Base-by-base conservation (phyloP, 805 yeast genomes). In the Lachancea fermentati region DNA sequence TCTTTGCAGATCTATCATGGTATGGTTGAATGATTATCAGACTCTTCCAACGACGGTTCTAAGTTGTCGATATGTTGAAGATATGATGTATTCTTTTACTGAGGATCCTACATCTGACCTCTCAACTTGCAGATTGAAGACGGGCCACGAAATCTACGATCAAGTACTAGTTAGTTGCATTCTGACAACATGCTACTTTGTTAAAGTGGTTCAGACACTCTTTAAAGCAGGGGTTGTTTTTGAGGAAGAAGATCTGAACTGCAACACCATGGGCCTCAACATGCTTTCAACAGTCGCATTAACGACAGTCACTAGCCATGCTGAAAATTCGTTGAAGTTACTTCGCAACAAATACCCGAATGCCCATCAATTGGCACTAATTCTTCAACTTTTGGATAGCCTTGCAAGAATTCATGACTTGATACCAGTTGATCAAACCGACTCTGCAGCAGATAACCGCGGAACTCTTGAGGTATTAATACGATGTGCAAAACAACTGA, bases 201-300 rank as follows among this genome's bases (percentile, higher is more conserved):
- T 80, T 14, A 75, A 74, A 15, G 63, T 72, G 43, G 52, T 58
- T 11, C 62, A 69, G 12, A 58, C 60, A 6, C 62, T 79, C 28
- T 78, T 80, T 2, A 64, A 64, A 37, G 65, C 71, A 5, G 80
- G 79, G n/a, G 81, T 78, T 6, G 64, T 82, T 8, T 76, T 74
- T 47, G 87, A 83, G 52, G 93, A 81, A 52, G 93, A 84, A 54
- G 94, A 85, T 60, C 62, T 84, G 24, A 78, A 79, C 41, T 74
- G 82, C 1, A 75, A 81, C 49, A 68, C 70, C 11, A 76, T 81
- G 79, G 79, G 77, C 29, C 68, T 70, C 51, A 67, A 71, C 45
- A 62, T 71, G 29, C 64, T 66, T 2, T 51, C 63, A 48, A 30
- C 11, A n/a, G 37, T 44, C 12, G 15, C 15, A 16, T 19, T 28